Evolutionary conservation across 2,329 filamentous ascomycete genomes (phyloP), one percentile per base, ranked within the genome.

Genomic region (Didymella pinodella): DNA sequence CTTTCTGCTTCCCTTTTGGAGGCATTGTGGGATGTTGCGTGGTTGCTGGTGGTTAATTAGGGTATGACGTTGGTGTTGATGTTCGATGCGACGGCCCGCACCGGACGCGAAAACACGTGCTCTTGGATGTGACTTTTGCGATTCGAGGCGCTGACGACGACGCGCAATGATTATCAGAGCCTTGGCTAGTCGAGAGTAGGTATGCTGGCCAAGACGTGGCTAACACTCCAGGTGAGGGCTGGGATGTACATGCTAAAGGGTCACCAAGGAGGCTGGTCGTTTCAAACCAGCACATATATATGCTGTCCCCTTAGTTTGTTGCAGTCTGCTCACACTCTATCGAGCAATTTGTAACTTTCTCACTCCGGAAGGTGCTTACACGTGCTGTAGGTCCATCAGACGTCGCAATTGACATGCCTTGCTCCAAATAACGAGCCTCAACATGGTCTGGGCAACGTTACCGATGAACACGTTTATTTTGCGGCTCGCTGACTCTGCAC

Each of bases 1-100:
- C 55, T 48, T 66, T 65, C 45, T 68, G 63, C 45, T 61, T 63
- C 22, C 61, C 31, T 61, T 68, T 68, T 7, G 68, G 65, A 7
- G 68, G 60, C 67, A 69, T 70, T 31, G 36, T 57, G 38, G 31
- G 10, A 36, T 14, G 43, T 22, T 16, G 25, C 10, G 48, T 32
- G 31, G 18, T 25, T 43, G 47, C 44, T 12, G 51, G 28, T 34
- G 18, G 40, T 20, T 16, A 38, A 18, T 52, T 48, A 40, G 22
- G 32, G 49, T 45, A 59, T 59, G 56, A 59, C 50, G 56, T 59
- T 38, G 34, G 11, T 59, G 51, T 54, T 54, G 46, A 59, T 59
- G 50, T 40, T 54, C 47, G 47, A 22, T 28, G 32, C 22, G 10
- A 38, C 56, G 56, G 56, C 50, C 56, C 56, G 56, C 46, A 32